Base-by-base conservation (phyloP, 208 protist genomes). In the Leishmania lainsoni region DNA sequence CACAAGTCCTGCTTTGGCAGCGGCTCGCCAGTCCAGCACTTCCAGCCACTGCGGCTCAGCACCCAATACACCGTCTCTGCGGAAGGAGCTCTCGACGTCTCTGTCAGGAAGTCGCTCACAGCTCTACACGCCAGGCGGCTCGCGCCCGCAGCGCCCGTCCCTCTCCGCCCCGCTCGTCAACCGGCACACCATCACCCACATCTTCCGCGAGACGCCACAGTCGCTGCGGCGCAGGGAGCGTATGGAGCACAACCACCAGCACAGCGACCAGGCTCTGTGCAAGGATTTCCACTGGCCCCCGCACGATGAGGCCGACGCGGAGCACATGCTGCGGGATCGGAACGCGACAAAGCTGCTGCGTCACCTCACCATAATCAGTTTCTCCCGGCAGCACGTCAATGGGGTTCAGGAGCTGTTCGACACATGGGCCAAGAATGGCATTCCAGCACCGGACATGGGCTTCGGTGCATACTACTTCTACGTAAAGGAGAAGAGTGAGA, bases 381-480 rank as follows among this genome's bases (percentile, higher is more conserved):
- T 93, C 75, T 90, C 92, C 0, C 76, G 89, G 35, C 84, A 87
- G 63, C 78, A 94, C 76, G 76, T 89, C 9, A 79, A 75, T 17
- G 89, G 87, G 39, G 84, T 96, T 65, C 80, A 87, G 75, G 80
- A 90, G 45, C 80, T 95, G 17, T 91, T 96, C 76, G 82, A 93
- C 45, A 90, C 86, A 58, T 94, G 90, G 89, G 85, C 81, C 4
- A 79, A 83, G 74, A 91, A 93, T 72, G 87, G 89, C 77, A 96
- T 93, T 65, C 85, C 86, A 1, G 87, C 92, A 12, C 89, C 87
- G 39, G 92, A 93, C 79, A 85, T 92, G 75, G 83, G 83, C 68
- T 95, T 95, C 81, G 92, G 89, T 16, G 85, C 89, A 26, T 95
- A 95, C 86, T 95, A 95, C 83, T 91, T 81, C 74, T 95, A 95